Evolutionary conservation across 495 filamentous ascomycete genomes (phyloP).

Genomic region (Talaromyces proteolyticus): DNA sequence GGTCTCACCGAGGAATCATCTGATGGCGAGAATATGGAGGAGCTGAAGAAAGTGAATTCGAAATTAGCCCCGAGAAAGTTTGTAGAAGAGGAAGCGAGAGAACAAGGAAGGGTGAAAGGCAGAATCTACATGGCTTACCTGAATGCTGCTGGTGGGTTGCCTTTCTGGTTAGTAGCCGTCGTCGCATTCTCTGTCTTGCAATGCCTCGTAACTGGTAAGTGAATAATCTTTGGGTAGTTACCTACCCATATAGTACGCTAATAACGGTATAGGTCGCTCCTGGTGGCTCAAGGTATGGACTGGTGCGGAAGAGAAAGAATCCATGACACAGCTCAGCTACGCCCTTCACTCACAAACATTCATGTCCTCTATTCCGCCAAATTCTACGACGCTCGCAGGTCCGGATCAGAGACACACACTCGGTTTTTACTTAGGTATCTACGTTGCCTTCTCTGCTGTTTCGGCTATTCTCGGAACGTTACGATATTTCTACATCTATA

Average conservation of each 20-base stretch:
- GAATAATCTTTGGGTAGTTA: neutral
- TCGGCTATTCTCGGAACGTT: constrained; percentile 51
- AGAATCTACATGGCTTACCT: constrained; percentile 60
- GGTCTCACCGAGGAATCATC: constrained; percentile 1
- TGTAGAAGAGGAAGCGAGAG: constrained; percentile 60
- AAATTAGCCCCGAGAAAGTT: constrained; percentile 50
- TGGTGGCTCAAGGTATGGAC: constrained; percentile 6
- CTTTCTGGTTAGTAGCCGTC: constrained; percentile 43
- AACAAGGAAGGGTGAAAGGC: constrained; percentile 56
- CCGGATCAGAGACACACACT: constrained; percentile 13
- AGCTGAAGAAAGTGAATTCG: constrained; percentile 10
- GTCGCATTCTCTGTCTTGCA: neutral
- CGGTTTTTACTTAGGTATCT: constrained; percentile 60
- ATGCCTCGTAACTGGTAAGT: neutral
- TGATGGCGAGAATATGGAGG: constrained; percentile 10
- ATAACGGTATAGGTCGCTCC: neutral
- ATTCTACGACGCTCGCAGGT: neutral
- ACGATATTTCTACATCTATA: constrained; percentile 50
- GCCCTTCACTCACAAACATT: neutral
- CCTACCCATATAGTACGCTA: neutral
- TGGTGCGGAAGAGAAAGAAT: neutral
- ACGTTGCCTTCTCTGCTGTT: constrained; percentile 53
- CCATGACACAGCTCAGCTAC: neutral
- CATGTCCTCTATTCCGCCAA: neutral
- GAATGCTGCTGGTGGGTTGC: constrained; percentile 52